These are phyloP conservation scores for Cystobasidium onofrii DNA, from an alignment of 768 basidiomycete species.

Conservation along the genomic window DNA sequence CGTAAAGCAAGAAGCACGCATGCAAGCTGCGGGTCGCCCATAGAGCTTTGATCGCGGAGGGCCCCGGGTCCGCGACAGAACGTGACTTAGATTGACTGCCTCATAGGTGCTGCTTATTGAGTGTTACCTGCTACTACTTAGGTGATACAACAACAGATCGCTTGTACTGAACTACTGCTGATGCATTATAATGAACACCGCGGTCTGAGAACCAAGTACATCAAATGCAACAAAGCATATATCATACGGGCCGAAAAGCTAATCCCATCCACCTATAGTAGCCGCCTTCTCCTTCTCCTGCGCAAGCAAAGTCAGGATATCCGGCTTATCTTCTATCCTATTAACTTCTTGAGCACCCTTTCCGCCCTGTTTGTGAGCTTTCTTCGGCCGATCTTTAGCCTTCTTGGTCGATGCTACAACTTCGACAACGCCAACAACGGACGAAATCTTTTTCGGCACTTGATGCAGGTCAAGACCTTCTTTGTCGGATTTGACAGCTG, in stretches of 20 bases:
- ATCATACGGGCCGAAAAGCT: too few relatives aligned
- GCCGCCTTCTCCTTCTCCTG: neutral
- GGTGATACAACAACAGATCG: neutral
- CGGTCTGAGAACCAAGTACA: too few relatives aligned
- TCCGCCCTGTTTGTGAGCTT: neutral
- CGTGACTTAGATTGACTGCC: neutral
- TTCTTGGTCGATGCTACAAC: conserved; percentile 9
- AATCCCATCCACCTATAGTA: conserved; percentile 11
- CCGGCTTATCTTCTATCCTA: neutral
- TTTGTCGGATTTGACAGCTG: neutral
- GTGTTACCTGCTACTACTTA: neutral
- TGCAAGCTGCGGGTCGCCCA: too few relatives aligned
- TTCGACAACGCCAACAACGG: conserved; percentile 6
- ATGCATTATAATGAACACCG: too few relatives aligned
- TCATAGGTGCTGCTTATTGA: neutral
- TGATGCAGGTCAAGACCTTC: neutral
- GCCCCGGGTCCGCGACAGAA: neutral
- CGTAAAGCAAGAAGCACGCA: too few relatives aligned
- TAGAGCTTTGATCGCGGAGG: neutral
- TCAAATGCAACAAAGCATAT: too few relatives aligned
- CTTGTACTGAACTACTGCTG: too few relatives aligned
- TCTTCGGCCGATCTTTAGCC: neutral
- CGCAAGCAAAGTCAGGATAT: neutral
- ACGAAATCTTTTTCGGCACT: neutral
- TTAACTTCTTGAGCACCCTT: neutral